phyloP scores from a whole-genome alignment of 768 basidiomycete species.

The Polyporus arcularius region DNA sequence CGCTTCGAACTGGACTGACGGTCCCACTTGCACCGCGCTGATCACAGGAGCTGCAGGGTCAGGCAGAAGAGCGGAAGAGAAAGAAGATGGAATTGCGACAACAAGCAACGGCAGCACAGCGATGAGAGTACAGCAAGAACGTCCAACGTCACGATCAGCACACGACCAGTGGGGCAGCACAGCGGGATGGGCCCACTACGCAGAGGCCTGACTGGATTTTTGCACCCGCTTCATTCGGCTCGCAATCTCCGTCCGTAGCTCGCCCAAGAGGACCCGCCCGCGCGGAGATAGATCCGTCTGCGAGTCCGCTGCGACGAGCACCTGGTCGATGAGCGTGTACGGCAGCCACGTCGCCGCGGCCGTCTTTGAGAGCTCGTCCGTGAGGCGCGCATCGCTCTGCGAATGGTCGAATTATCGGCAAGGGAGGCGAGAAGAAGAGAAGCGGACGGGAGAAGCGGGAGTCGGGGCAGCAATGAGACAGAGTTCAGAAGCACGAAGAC shows the following conservation, averaged over 20 bases:
- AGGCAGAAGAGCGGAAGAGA: no score
- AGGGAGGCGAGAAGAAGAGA: neutral
- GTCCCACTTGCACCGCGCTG: no score
- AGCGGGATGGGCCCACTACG: constrained; percentile 2
- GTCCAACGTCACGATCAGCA: neutral
- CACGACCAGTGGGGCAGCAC: no score
- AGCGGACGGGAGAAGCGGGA: neutral
- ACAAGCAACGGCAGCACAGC: neutral
- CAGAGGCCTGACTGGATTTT: constrained; percentile 49
- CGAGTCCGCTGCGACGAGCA: constrained; percentile 63
- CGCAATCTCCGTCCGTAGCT: constrained; percentile 60
- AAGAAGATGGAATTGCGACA: neutral
- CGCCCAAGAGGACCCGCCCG: constrained; percentile 41
- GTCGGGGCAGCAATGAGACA: neutral
- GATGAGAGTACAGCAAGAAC: neutral
- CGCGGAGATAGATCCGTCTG: constrained; percentile 51
- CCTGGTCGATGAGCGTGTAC: constrained; percentile 82
- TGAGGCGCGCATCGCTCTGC: constrained; percentile 56
- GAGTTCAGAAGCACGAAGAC: neutral
- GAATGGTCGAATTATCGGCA: neutral
- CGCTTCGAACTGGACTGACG: no score
- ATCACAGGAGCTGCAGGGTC: no score
- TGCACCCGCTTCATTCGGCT: constrained; percentile 70
- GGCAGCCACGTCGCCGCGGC: constrained; percentile 77
- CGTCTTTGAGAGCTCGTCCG: constrained; percentile 52